Evolutionary conservation across 495 filamentous ascomycete genomes (phyloP).

Genomic region (Cenococcum geophilum): DNA sequence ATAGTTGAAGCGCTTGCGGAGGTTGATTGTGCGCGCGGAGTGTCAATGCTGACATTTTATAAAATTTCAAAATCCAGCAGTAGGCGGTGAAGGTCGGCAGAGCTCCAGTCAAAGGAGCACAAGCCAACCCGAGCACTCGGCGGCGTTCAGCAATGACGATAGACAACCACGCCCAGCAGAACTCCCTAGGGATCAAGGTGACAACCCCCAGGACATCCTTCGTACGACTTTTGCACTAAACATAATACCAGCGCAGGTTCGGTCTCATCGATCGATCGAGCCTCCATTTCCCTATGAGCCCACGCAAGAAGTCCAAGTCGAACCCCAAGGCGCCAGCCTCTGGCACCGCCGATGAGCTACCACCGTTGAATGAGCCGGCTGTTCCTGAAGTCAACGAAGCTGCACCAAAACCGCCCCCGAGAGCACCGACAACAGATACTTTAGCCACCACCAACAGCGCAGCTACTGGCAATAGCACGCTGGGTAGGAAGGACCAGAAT

Average conservation of each 20-base stretch:
- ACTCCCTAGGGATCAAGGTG: neutral
- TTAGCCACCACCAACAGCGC: neutral
- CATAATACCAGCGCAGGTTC: constrained; percentile 5
- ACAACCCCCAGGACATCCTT: neutral
- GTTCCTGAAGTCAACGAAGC: constrained; percentile 5
- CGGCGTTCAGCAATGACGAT: neutral
- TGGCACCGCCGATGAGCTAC: neutral
- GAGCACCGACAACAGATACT: constrained; percentile 9
- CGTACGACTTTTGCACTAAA: neutral
- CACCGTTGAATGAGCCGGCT: neutral
- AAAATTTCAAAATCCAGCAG: neutral
- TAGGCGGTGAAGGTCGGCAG: constrained; percentile 1
- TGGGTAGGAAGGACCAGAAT: constrained; percentile 9
- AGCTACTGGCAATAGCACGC: neutral
- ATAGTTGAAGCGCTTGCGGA: constrained; percentile 43
- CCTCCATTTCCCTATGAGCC: constrained; percentile 25
- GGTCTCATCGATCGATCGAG: constrained; percentile 8
- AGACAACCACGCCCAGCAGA: neutral
- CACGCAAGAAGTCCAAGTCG: constrained; percentile 38
- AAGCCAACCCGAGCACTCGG: neutral
- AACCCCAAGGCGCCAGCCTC: constrained; percentile 28
- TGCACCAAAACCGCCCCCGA: constrained; percentile 8
- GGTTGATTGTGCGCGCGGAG: neutral
- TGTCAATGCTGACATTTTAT: neutral
- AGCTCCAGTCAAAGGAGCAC: neutral